phyloP scores from a whole-genome alignment of 2,329 filamentous ascomycete genomes.

The Phyllachora maydis region DNA sequence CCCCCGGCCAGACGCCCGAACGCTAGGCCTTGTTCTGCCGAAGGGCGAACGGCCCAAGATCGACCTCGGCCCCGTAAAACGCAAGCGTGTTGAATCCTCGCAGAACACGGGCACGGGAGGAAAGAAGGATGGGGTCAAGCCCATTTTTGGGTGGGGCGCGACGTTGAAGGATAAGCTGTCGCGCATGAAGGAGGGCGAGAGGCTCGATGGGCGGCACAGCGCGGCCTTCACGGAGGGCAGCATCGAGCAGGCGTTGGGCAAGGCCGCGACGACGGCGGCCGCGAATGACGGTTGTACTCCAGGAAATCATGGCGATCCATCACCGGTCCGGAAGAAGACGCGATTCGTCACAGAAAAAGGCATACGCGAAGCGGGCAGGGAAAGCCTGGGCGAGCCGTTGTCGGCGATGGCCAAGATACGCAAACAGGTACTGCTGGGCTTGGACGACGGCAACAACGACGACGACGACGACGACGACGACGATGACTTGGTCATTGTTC shows the following conservation, averaged over 20 bases:
- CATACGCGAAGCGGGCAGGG: slow-evolving; percentile 55
- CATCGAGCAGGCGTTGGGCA: slow-evolving; percentile 6
- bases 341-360: slow-evolving; percentile 63
- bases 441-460: too few species aligned
- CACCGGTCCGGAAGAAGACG: slow-evolving; percentile 48
- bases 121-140: slow-evolving; percentile 4
- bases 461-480: slow-evolving; percentile 20
- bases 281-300: too few species aligned
- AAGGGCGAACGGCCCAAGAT: slow-evolving; percentile 21
- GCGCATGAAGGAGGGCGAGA: slow-evolving; percentile 41
- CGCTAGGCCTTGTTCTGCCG: slow-evolving; percentile 18
- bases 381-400: slow-evolving; percentile 39
- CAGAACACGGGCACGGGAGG: slow-evolving; percentile 13
- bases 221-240: not conserved
- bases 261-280: slow-evolving; percentile 2
- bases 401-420: slow-evolving; percentile 4
- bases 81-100: slow-evolving; percentile 34
- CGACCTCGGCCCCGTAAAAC: slow-evolving; percentile 37
- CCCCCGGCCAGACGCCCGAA: slow-evolving; percentile 17
- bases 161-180: slow-evolving; percentile 32
- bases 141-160: slow-evolving; percentile 34
- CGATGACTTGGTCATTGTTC: slow-evolving; percentile 27
- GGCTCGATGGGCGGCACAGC: slow-evolving; percentile 10
- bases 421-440: slow-evolving; percentile 13
- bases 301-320: slow-evolving; percentile 14